phyloP scores from a whole-genome alignment of 1,139 yeast genomes.

The Debaryomyces sp. region DNA sequence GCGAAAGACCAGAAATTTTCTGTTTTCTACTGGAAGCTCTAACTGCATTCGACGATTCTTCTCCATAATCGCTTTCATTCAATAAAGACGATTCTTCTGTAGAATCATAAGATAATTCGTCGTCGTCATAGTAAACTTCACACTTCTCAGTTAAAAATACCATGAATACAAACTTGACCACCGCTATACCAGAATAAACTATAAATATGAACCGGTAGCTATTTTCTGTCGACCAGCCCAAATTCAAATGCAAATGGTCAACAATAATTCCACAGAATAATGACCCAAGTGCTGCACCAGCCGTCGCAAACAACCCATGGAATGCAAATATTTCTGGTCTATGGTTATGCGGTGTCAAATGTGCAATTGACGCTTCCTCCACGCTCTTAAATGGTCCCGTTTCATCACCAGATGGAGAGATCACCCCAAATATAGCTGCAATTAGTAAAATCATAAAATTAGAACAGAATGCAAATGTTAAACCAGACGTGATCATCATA shows the following conservation, averaged over 20 bases:
- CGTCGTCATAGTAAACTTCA: constrained; percentile 38
- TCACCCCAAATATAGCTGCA: constrained; percentile 64
- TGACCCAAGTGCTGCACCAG: constrained; percentile 80
- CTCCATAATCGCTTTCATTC: constrained; percentile 1
- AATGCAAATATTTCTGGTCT: constrained; percentile 79
- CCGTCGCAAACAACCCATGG: constrained; percentile 68
- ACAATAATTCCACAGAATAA: constrained; percentile 63
- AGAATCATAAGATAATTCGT: constrained; percentile 6
- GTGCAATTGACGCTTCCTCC: constrained; percentile 86
- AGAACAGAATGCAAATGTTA: constrained; percentile 54
- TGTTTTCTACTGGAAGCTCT: not conserved
- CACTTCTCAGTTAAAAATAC: constrained; percentile 55
- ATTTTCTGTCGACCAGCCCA: constrained; percentile 32
- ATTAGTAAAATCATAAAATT: constrained; percentile 57
- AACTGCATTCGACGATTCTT: not conserved
- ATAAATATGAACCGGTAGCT: constrained; percentile 64
- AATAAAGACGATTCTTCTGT: constrained; percentile 11
- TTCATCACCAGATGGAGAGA: constrained; percentile 90
- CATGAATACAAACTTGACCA: constrained; percentile 56
- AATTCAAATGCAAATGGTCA: constrained; percentile 39
- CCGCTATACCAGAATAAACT: constrained; percentile 59
- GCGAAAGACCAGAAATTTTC: constrained; percentile 25
- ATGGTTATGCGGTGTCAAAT: constrained; percentile 64
- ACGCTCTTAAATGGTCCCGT: constrained; percentile 91
- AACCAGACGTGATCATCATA: constrained; percentile 73